Percentiles rank a stretch among this genome's conserved stretches.
These are phyloP conservation scores for Cercospora sp. DNA, from an alignment of 2,329 filamentous ascomycete species.

Conservation along the genomic window DNA sequence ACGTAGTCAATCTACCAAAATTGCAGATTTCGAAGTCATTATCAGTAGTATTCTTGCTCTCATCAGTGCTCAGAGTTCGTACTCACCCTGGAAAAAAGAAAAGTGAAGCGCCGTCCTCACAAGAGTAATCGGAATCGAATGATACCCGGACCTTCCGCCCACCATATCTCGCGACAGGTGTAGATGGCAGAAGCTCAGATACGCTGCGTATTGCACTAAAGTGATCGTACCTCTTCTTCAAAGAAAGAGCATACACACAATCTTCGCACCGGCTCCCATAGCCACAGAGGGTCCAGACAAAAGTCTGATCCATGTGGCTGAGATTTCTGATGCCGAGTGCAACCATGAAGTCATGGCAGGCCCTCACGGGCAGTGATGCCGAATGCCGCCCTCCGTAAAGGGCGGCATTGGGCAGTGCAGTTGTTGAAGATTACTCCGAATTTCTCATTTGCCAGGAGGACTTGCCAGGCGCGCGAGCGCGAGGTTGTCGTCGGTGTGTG, in stretches of 20 bases:
- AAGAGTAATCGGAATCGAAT: slow-evolving; percentile 95
- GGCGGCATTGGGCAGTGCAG: slow-evolving; percentile 22
- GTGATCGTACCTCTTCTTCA: slow-evolving; percentile 44
- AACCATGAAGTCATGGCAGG: slow-evolving; percentile 78
- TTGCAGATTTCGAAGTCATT: background rate
- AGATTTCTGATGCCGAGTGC: slow-evolving; percentile 91
- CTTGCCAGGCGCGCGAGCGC: slow-evolving; percentile 15
- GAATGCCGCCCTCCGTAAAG: slow-evolving; percentile 33
- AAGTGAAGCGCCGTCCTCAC: slow-evolving; percentile 71
- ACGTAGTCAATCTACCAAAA: background rate
- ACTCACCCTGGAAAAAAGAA: slow-evolving; percentile 52
- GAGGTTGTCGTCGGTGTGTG: slow-evolving; percentile 60
- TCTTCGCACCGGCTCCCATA: slow-evolving; percentile 95
- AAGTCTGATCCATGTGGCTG: slow-evolving; percentile 53
- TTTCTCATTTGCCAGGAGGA: slow-evolving; percentile 81
- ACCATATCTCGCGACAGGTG: slow-evolving; percentile 28
- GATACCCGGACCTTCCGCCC: slow-evolving; percentile 54
- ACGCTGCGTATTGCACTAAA: slow-evolving; percentile 97
- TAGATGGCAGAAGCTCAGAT: slow-evolving; percentile 42
- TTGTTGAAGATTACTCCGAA: slow-evolving; percentile 93
- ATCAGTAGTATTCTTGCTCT: slow-evolving; percentile 46
- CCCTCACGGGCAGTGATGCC: slow-evolving; percentile 74
- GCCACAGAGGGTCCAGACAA: slow-evolving; percentile 42
- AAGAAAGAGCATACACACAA: slow-evolving; percentile 61
- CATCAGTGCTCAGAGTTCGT: slow-evolving; percentile 14